Conservation (phyloP, 1,139 yeast genomes). For the Sugiyamaella xylanicola region DNA sequence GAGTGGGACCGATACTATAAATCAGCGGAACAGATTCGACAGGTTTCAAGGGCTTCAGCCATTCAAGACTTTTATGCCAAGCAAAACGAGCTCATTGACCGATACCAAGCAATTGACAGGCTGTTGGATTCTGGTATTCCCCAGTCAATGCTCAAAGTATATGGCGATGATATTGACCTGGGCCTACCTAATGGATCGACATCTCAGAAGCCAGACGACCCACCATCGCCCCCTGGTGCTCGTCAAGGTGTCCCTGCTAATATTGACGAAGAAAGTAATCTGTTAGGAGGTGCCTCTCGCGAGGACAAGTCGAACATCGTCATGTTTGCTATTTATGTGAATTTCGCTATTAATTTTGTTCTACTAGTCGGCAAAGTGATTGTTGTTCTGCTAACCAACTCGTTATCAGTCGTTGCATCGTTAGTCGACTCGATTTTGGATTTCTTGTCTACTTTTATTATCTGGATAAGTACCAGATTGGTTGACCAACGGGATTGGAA, state of each 20-base stretch:
- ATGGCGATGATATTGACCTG: constrained; percentile 49
- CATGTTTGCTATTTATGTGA: constrained; percentile 62
- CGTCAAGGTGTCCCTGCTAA: constrained; percentile 58
- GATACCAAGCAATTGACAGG: constrained; percentile 62
- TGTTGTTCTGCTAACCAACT: constrained; percentile 65
- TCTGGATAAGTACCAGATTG: constrained; percentile 62
- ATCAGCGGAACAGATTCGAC: constrained; percentile 36
- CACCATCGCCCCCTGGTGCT: neutral
- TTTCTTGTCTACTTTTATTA: constrained; percentile 72
- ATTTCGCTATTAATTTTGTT: constrained; percentile 61
- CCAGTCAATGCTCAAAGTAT: constrained; percentile 62
- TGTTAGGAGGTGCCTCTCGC: constrained; percentile 52
- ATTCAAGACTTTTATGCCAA: constrained; percentile 38
- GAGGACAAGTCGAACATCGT: constrained; percentile 52
- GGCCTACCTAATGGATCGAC: constrained; percentile 35
- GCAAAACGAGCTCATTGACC: constrained; percentile 62
- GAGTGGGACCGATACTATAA: constrained; percentile 51
- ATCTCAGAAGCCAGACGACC: constrained; percentile 30
- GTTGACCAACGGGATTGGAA: constrained; percentile 59
- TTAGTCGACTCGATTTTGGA: constrained; percentile 76
- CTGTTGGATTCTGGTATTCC: constrained; percentile 74
- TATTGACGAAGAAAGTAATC: constrained; percentile 58
- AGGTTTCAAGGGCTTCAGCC: constrained; percentile 33
- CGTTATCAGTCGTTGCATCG: constrained; percentile 76
- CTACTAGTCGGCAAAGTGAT: constrained; percentile 61